Base-by-base conservation (phyloP, 352 stramenopile species). In the Phytopythium delawarense region DNA sequence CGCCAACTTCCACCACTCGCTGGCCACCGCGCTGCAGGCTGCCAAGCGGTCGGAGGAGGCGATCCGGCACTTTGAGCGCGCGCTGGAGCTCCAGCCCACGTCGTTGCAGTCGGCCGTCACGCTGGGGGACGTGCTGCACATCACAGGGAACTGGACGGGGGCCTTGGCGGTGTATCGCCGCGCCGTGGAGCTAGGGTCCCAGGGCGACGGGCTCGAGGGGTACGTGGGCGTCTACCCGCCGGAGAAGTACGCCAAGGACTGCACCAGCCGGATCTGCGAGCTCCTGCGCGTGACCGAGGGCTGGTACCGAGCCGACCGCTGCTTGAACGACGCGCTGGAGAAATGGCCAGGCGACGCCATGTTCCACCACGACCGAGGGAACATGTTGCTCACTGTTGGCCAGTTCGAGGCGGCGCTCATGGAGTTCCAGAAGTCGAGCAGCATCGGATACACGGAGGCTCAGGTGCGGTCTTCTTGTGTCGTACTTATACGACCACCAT, bases 351-450 rank as follows among this genome's bases (percentile, higher is more conserved):
- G 81, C n/a, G 74, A 89, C 34, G 45, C 78, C 2, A 39, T 62
- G 16, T 89, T 92, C 62, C 71, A 74, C 46, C 84, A 87, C 61
- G 80, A 89, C 15, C 76, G 73, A 6, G 84, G 84, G 2, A 75
- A 87, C 46, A 62, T 91, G 60, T 50, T 90, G 16, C 55, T 83
- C 0, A 70, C 74, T 23, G 75, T 69, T 3, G 76, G 78, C 0
- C 74, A 88, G 40, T 87, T 89, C 60, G 80, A 91, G 48, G 63
- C 56, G 16, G 84, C 84, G 6, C 45, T 88, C 23, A 56, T 74
- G 37, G 81, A 90, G 54, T 91, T 85, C 40, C 59, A 88, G 49
- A 67, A 57, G 8, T 76, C 81, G 4, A 67, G 72, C 16, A 34
- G 72, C 34, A 56, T 88, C 7, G 81, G 71, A 0, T 75, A 79